Evolutionary conservation across 306 rosid genomes (phyloP).

Genomic region (Pterocarpus macrocarpus): DNA sequence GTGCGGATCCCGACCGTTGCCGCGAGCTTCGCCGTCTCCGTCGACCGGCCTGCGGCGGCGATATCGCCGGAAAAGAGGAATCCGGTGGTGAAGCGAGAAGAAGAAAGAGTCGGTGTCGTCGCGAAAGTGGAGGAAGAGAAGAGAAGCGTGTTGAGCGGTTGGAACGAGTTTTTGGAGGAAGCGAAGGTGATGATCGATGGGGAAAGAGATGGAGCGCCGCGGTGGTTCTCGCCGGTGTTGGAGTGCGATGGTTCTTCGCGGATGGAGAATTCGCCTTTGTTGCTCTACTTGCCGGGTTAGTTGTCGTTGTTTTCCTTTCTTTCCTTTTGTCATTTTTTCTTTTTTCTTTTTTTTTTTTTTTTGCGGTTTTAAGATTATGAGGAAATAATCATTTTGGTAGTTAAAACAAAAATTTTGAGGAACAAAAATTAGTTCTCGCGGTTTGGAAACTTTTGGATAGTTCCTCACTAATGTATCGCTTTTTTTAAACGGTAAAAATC

Average conservation of each 20-base stretch:
- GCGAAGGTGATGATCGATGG: slow-evolving; percentile 59
- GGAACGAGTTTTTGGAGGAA: slow-evolving; percentile 62
- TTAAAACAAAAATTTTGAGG: too few relatives aligned
- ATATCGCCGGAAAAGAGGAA: slow-evolving; percentile 7
- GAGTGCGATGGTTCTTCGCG: slow-evolving; percentile 82
- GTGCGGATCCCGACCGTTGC: background rate
- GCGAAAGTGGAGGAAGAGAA: slow-evolving; percentile 14
- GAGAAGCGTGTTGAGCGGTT: slow-evolving; percentile 18
- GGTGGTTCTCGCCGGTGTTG: background rate
- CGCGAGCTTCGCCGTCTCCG: slow-evolving; percentile 49
- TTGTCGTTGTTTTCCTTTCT: background rate
- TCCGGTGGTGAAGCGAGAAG: slow-evolving; percentile 27
- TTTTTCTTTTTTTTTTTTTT: background rate
- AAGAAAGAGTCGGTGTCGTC: background rate
- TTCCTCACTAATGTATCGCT: too few relatives aligned
- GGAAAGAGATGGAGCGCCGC: slow-evolving; percentile 65
- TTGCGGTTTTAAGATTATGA: too few relatives aligned
- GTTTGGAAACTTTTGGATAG: too few relatives aligned
- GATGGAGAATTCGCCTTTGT: slow-evolving; percentile 63
- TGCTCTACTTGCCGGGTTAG: slow-evolving; percentile 84
- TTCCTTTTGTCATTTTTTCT: background rate
- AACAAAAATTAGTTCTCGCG: too few relatives aligned
- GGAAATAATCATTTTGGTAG: too few relatives aligned
- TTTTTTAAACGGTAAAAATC: too few relatives aligned
- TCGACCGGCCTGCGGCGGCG: slow-evolving; percentile 31